Conservation (phyloP, 768 basidiomycete species). For the Serendipita vermifera region DNA sequence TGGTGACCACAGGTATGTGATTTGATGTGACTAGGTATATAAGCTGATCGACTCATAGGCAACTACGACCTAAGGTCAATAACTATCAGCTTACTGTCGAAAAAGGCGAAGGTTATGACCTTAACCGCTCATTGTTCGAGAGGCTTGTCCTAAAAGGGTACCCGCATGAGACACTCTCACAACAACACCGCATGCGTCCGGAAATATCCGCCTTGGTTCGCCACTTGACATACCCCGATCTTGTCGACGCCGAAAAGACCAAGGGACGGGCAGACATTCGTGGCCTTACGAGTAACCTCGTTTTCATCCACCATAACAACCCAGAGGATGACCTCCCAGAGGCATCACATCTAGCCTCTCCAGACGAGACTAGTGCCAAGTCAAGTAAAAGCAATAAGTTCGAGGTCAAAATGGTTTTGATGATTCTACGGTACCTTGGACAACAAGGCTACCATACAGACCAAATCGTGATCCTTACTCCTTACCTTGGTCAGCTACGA, state of each 20-base stretch:
- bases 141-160: slow-evolving; percentile 49
- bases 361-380: slow-evolving; percentile 41
- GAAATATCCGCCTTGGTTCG: slow-evolving; percentile 55
- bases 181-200: slow-evolving; percentile 64
- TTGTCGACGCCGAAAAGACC: slow-evolving; percentile 42
- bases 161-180: slow-evolving; percentile 41
- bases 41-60: slow-evolving; percentile 39
- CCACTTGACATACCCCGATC: slow-evolving; percentile 49
- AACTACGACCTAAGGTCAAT: slow-evolving; percentile 60
- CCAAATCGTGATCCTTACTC: slow-evolving; percentile 51
- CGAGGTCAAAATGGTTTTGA: slow-evolving; percentile 52
- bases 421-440: slow-evolving; percentile 48
- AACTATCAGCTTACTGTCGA: slow-evolving; percentile 53
- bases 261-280: slow-evolving; percentile 36
- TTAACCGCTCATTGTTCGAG: slow-evolving; percentile 58
- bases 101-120: slow-evolving; percentile 51
- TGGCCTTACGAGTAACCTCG: slow-evolving; percentile 43
- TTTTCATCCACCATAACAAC: slow-evolving; percentile 46
- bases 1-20: slow-evolving; percentile 57
- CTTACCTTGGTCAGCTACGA: slow-evolving; percentile 52
- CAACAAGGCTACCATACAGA: slow-evolving; percentile 57
- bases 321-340: slow-evolving; percentile 38
- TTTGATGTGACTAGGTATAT: no score
- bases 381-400: slow-evolving; percentile 32
- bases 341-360: slow-evolving; percentile 35